Evolutionary conservation across 1,139 yeast genomes (phyloP).

Genomic region (Yamadazyma diospyri): DNA sequence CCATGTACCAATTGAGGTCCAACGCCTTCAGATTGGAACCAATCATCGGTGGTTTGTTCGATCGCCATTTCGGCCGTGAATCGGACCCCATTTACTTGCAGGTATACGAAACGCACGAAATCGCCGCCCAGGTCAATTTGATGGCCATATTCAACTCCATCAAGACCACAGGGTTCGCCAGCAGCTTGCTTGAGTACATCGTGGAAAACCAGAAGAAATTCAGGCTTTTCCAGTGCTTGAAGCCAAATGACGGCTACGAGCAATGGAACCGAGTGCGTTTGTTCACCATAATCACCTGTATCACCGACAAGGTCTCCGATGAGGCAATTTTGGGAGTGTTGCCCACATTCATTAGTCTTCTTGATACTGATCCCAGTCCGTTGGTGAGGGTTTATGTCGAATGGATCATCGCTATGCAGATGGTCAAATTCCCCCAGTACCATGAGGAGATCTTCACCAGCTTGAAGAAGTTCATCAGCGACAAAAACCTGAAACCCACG

Average conservation of each 20-base stretch:
- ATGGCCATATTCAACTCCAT: conserved; percentile 42
- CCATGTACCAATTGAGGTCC: conserved; percentile 51
- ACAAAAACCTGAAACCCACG: conserved; percentile 40
- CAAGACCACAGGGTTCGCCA: conserved; percentile 31
- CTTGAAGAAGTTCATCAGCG: conserved; percentile 16
- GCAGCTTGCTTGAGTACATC: conserved; percentile 38
- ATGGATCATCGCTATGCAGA: conserved; percentile 60
- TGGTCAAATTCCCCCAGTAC: conserved; percentile 19
- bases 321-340: conserved; percentile 15
- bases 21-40: conserved; percentile 61
- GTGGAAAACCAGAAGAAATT: conserved; percentile 36
- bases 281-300: conserved; percentile 48
- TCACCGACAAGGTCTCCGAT: conserved; percentile 24
- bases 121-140: conserved; percentile 49
- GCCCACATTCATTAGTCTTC: conserved; percentile 20
- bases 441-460: conserved; percentile 18
- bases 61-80: conserved; percentile 26
- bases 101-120: conserved; percentile 61
- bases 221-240: conserved; percentile 46
- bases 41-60: conserved; percentile 51
- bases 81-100: conserved; percentile 39
- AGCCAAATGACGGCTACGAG: conserved; percentile 62
- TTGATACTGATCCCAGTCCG: conserved; percentile 67
- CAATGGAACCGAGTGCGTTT: conserved; percentile 63
- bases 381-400: conserved; percentile 70